Base-by-base conservation (phyloP, 306 rosid genomes). In the Fragaria ananassa region DNA sequence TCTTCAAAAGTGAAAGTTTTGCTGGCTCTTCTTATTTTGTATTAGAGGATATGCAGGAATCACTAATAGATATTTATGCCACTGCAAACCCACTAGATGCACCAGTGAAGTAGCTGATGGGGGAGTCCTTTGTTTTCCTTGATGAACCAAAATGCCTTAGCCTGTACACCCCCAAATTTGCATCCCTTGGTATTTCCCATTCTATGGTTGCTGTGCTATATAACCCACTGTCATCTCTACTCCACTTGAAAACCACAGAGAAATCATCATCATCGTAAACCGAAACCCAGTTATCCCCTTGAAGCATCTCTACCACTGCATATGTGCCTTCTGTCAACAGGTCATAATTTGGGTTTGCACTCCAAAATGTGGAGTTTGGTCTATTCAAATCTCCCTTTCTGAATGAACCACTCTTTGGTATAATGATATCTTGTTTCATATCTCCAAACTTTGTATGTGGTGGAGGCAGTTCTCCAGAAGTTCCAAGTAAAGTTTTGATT, bases 291-390 rank as follows among this genome's bases (percentile, higher is more conserved):
- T 75, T 81, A 74, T 83, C 66, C 47, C 76, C 87, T 60, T 82
- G 88, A n/a, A 86, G 90, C 81, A 81, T 78, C 83, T 93, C 97
- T 13, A 90, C 97, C 1, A 62, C 77, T 10, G 96, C 90, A 78
- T 72, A 88, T n/a, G 96, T 88, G 37, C 98, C 98, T 87, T 88
- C 98, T 27, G 85, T 93, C 51, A 93, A 66, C 18, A 90, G 84
- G 77, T 93, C 94, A 39, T 85, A 80, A 74, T 92, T 88, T 44
- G 97, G 96, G 81, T 91, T 88, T 17, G 90, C 91, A 47, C 96
- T 89, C 89, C 91, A 91, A 76, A 91, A 89, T 66, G 91, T 85
- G 77, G 97, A 91, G 1, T 74, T 79, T 51, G 86, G 84, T 68
- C 70, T 83, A 6, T 62, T 31, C 21, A 31, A 5, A 62, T 82